Evolutionary conservation across 169 alveolate genomes (phyloP).

Genomic region (Cryptosporidium meleagridis): DNA sequence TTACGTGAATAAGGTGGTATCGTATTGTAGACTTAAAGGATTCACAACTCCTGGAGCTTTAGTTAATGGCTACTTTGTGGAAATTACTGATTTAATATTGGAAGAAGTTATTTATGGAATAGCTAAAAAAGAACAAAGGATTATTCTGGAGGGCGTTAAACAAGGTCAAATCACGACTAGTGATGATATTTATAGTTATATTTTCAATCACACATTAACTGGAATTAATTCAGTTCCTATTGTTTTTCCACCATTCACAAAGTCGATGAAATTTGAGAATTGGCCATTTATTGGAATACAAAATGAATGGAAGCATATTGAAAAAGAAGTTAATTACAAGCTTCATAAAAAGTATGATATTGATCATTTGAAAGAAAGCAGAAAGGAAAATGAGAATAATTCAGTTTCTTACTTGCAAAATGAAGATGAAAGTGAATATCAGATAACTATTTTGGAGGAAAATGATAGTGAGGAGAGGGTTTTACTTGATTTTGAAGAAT

Average conservation of each 20-base stretch:
- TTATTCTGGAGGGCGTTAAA: conserved; percentile 45
- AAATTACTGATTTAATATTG: conserved; percentile 23
- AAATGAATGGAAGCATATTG: conserved; percentile 37
- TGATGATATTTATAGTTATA: conserved; percentile 34
- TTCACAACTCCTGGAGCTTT: conserved; percentile 58
- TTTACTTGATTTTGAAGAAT: background rate
- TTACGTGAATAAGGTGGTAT: conserved; percentile 38
- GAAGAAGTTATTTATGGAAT: conserved; percentile 47
- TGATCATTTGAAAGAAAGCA: background rate
- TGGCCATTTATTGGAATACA: conserved; percentile 65
- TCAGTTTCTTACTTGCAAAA: background rate
- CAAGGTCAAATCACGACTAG: background rate
- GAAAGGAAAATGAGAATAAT: background rate
- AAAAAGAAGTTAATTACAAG: background rate
- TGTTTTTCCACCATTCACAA: conserved; percentile 71
- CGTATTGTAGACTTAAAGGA: conserved; percentile 70
- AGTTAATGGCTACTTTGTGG: conserved; percentile 52
- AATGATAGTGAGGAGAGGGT: background rate
- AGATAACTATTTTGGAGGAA: background rate
- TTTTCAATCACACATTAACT: conserved; percentile 8
- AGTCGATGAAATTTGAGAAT: conserved; percentile 42
- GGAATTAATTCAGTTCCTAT: conserved; percentile 17
- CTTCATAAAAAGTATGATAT: conserved; percentile 24
- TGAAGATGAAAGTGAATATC: background rate
- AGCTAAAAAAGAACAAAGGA: conserved; percentile 35